phyloP scores from a whole-genome alignment of 306 rosid genomes.

The Echinosophora koreensis region DNA sequence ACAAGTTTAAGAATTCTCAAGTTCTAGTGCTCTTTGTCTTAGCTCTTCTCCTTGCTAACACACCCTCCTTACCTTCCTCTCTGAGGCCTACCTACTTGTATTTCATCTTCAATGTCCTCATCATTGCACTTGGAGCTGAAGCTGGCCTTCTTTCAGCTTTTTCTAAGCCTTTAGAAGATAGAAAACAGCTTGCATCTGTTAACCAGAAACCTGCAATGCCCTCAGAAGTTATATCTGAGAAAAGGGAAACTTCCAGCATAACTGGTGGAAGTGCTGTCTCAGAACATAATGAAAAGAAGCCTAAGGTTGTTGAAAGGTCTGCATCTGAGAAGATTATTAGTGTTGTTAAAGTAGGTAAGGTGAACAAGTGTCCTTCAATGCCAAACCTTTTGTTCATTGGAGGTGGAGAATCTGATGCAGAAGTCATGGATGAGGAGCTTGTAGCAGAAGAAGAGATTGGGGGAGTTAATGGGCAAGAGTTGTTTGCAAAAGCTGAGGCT shows the following conservation, averaged over 20 bases:
- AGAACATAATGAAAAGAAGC: slow-evolving; percentile 42
- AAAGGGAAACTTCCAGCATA: slow-evolving; percentile 5
- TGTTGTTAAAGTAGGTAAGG: slow-evolving; percentile 40
- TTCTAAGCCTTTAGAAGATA: slow-evolving; percentile 58
- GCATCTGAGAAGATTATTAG: slow-evolving; percentile 51
- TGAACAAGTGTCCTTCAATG: slow-evolving; percentile 66
- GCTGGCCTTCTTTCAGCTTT: slow-evolving; percentile 75
- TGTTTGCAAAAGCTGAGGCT: slow-evolving; percentile 77
- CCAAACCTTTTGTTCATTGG: slow-evolving; percentile 73
- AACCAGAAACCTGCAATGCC: slow-evolving; percentile 37
- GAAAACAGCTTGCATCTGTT: slow-evolving; percentile 33
- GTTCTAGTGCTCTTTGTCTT: slow-evolving; percentile 58
- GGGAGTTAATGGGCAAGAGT: slow-evolving; percentile 66
- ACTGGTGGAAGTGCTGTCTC: slow-evolving; percentile 2
- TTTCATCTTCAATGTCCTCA: slow-evolving; percentile 69
- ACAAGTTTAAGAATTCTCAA: slow-evolving; percentile 61
- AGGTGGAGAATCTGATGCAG: slow-evolving; percentile 56
- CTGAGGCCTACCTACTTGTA: slow-evolving; percentile 65
- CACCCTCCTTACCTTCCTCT: slow-evolving; percentile 76
- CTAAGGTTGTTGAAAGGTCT: slow-evolving; percentile 45
- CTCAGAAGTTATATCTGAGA: slow-evolving; percentile 42
- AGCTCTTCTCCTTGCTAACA: slow-evolving; percentile 63
- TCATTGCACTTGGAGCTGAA: slow-evolving; percentile 76
- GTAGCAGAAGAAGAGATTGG: slow-evolving; percentile 50
- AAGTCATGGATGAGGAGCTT: slow-evolving; percentile 39